Evolutionary conservation across 805 yeast genomes (phyloP).

Genomic region (Saccharomyces mikatae): DNA sequence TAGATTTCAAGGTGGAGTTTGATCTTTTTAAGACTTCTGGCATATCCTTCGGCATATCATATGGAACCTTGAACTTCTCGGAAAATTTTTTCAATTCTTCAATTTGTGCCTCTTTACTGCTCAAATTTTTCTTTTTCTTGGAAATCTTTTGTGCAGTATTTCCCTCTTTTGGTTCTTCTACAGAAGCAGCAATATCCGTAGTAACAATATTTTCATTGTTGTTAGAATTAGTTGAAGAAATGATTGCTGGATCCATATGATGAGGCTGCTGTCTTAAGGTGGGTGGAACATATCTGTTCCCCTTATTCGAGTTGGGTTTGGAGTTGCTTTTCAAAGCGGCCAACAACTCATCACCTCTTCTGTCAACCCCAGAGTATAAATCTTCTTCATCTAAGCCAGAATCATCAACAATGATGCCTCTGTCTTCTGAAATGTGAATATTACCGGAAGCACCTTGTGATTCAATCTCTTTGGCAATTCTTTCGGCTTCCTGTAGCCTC

Average conservation of each 20-base stretch:
- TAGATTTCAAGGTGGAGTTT: constrained; percentile 15
- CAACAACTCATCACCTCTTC: constrained; percentile 35
- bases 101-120: constrained; percentile 47
- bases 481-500: constrained; percentile 62
- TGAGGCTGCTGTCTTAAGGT: constrained; percentile 30
- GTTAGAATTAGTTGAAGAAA: constrained; percentile 21
- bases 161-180: background rate
- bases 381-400: constrained; percentile 92
- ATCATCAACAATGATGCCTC: constrained; percentile 72
- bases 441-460: constrained; percentile 55
- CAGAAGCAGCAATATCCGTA: background rate
- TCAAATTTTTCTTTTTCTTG: constrained; percentile 1
- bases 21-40: constrained; percentile 11
- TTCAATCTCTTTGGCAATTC: constrained; percentile 78
- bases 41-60: constrained; percentile 42
- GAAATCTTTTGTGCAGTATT: background rate
- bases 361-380: constrained; percentile 84
- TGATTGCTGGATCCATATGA: constrained; percentile 29
- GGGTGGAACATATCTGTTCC: constrained; percentile 30
- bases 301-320: constrained; percentile 23
- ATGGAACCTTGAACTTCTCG: constrained; percentile 69
- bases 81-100: constrained; percentile 70
- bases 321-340: constrained; percentile 28
- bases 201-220: constrained; percentile 4
- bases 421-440: constrained; percentile 82